These are phyloP conservation scores for Cytospora paraplurivora DNA, from an alignment of 2,329 filamentous ascomycete species.

Conservation along the genomic window DNA sequence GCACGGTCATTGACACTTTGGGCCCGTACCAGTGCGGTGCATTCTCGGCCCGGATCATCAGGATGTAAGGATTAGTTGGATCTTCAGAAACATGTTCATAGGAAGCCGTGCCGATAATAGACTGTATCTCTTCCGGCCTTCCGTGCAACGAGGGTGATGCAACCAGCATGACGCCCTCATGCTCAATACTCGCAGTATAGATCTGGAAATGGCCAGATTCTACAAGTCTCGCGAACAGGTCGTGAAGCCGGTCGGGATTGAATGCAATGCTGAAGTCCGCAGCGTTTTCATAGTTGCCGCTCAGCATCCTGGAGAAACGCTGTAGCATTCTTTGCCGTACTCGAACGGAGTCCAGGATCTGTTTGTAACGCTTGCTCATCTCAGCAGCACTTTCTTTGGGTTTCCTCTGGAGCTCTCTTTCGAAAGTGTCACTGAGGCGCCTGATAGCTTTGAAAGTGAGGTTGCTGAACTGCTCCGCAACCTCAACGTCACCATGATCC, in stretches of 20 bases:
- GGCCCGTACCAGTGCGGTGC: slow-evolving; percentile 80
- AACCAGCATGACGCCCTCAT: slow-evolving; percentile 78
- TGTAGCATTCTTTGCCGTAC: slow-evolving; percentile 96
- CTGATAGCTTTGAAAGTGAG: slow-evolving; percentile 91
- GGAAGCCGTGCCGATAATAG: slow-evolving; percentile 73
- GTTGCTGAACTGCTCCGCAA: slow-evolving; percentile 94
- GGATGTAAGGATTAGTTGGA: slow-evolving; percentile 76
- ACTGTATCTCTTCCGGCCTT: slow-evolving; percentile 78
- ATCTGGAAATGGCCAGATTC: slow-evolving; percentile 87
- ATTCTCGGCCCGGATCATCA: slow-evolving; percentile 82
- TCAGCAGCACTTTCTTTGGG: slow-evolving; percentile 81
- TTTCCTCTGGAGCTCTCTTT: slow-evolving; percentile 82
- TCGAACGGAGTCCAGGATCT: slow-evolving; percentile 91
- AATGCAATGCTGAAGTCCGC: slow-evolving; percentile 91
- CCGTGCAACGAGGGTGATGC: slow-evolving; percentile 78
- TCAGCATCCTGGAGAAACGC: slow-evolving; percentile 87
- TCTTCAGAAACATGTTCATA: slow-evolving; percentile 66
- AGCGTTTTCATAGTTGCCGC: slow-evolving; percentile 93
- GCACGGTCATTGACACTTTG: slow-evolving; percentile 68
- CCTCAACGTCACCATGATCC: slow-evolving; percentile 92
- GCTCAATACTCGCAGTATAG: slow-evolving; percentile 68
- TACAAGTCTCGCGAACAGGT: slow-evolving; percentile 79
- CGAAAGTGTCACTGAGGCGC: slow-evolving; percentile 86
- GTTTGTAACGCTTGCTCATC: slow-evolving; percentile 97
- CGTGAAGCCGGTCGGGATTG: slow-evolving; percentile 65